Evolutionary conservation across 331 rosid species (phyloP).

Genomic region (Rhamnella rubrinervis): DNA sequence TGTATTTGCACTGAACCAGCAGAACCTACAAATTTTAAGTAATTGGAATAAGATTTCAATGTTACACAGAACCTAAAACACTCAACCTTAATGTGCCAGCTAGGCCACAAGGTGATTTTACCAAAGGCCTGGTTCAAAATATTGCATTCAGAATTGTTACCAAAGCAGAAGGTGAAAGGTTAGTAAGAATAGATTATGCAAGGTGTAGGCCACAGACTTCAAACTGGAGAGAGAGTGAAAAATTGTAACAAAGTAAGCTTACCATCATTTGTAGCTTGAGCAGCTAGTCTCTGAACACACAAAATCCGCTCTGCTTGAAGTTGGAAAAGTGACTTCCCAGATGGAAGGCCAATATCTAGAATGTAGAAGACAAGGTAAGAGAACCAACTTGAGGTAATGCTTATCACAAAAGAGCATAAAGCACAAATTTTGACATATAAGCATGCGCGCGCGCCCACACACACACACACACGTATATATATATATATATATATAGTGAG

Average conservation of each 20-base stretch:
- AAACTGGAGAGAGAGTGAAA: neutral
- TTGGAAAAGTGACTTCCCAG: slow-evolving; percentile 95
- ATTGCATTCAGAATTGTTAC: no score
- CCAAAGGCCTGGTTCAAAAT: neutral
- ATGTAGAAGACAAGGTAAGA: slow-evolving; percentile 6
- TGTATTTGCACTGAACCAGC: slow-evolving; percentile 65
- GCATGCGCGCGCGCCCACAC: no score
- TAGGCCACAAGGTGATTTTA: neutral
- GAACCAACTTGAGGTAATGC: slow-evolving; percentile 4
- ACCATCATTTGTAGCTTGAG: slow-evolving; percentile 74
- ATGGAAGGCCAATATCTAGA: slow-evolving; percentile 96
- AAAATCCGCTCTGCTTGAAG: slow-evolving; percentile 98
- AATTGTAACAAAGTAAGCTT: slow-evolving; percentile 12
- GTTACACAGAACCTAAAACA: neutral
- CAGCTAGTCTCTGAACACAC: slow-evolving; percentile 82
- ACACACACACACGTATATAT: no score
- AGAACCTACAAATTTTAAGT: slow-evolving; percentile 41
- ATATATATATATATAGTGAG: neutral
- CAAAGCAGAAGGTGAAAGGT: no score
- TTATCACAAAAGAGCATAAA: neutral
- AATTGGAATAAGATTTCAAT: neutral
- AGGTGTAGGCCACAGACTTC: neutral
- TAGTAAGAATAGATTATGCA: no score
- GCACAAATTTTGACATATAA: neutral
- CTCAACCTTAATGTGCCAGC: neutral